Evolutionary conservation across 805 yeast species (phyloP), one percentile per base, ranked within the genome.

Genomic region (Saccharomyces eubayanus): DNA sequence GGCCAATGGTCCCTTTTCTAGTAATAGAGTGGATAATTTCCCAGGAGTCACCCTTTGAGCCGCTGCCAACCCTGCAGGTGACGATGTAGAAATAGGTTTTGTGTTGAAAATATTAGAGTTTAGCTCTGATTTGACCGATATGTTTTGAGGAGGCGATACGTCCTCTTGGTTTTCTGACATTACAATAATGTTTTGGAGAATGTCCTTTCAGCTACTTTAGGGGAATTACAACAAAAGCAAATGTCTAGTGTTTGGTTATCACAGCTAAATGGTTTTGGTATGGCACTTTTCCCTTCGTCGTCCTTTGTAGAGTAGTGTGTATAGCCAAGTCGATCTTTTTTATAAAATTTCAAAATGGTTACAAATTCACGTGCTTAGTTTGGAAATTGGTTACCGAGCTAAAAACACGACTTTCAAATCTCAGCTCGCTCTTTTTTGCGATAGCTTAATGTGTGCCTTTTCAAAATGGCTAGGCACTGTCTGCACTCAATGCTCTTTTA

Each of bases 1-100:
- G 9, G 97, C 95, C 59, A 89, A 72, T 1, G 97, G 97, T 6
- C 97, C 97, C 57, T 87, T 87, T 40, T 79, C 70, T 46, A 82
- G 71, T 53, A 90, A 74, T 51, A 91, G 71, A 31, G 77, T 78
- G 24, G 95, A 88, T 54, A 90, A 73, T 61, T 89, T 78, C 50
- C 84, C 80, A 6, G 96, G 87, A 0, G 96, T 89, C 28, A 90
- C 90, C 60, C 85, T 81, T 48, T 86, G 78, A 2, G 96, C 96
- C 8, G 94, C 94, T 8, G 89, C 91, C 49, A 89, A 79, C 1
- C 95, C 96, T 55, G 84, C 88, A 0, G 96, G 96, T 5, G 94
- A 85, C 43, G 91, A 84, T 0, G 96, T 89, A 5, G 88, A 81
- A 48, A 86, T 53, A 11, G 66, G 64, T 51, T 62, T 61, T 16